These are phyloP conservation scores for Emergomyces africanus DNA, from an alignment of 2,329 filamentous ascomycete genomes.

Conservation along the genomic window DNA sequence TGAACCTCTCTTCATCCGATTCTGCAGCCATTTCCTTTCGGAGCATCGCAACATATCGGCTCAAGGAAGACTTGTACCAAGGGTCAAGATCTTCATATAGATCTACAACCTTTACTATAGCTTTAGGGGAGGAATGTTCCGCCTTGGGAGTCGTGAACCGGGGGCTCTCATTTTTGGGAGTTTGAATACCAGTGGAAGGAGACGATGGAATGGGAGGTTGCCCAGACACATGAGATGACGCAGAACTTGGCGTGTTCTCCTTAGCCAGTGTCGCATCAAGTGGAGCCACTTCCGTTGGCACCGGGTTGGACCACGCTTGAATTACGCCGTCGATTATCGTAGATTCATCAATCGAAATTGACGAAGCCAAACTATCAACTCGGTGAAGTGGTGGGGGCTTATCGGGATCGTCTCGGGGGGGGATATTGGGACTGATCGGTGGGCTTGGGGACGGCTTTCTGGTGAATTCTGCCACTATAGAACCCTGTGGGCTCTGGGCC, in stretches of 20 bases:
- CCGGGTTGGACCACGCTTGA: conserved; percentile 30
- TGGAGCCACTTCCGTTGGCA: conserved; percentile 12
- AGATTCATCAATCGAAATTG: conserved; percentile 15
- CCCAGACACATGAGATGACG: background rate
- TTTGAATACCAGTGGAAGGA: background rate
- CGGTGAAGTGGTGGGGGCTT: conserved; percentile 12
- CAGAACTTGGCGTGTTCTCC: background rate
- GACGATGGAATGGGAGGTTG: conserved; percentile 5
- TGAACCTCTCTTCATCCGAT: conserved; percentile 40
- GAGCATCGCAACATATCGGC: conserved; percentile 43
- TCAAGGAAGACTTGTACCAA: conserved; percentile 44
- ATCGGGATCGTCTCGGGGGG: background rate
- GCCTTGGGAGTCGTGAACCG: conserved; percentile 2
- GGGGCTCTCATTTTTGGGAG: conserved; percentile 2
- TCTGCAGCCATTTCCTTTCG: conserved; percentile 37
- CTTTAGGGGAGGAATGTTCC: conserved; percentile 1
- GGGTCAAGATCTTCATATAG: conserved; percentile 42
- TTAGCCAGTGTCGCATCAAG: conserved; percentile 6
- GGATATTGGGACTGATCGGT: background rate
- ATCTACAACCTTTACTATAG: conserved; percentile 24
- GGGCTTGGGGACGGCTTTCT: background rate
- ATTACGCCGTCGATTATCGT: conserved; percentile 34
- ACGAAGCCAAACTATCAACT: conserved; percentile 20
- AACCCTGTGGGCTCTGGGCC: background rate
- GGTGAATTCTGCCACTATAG: background rate